These are phyloP conservation scores for Metschnikowia picachoensis DNA, from an alignment of 805 yeast species.

Conservation along the genomic window DNA sequence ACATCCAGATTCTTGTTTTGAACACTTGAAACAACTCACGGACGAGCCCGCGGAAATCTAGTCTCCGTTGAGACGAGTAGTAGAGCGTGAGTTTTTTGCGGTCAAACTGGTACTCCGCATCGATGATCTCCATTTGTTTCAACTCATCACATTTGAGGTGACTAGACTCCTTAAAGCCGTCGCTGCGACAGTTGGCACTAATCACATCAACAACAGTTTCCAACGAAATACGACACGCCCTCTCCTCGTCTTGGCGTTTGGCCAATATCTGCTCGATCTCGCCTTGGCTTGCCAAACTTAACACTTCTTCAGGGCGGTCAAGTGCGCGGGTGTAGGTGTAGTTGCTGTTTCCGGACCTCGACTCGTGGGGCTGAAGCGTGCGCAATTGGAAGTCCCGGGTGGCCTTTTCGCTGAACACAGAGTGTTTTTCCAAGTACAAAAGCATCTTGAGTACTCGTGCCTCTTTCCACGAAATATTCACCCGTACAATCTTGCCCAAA, in stretches of 20 bases:
- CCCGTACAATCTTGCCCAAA: slow-evolving; percentile 60
- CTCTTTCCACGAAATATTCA: slow-evolving; percentile 58
- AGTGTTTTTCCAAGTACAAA: slow-evolving; percentile 70
- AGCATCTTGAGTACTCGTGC: slow-evolving; percentile 63
- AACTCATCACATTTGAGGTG: slow-evolving; percentile 18
- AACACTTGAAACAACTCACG: slow-evolving; percentile 71
- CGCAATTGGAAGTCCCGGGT: slow-evolving; percentile 25
- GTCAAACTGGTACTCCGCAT: slow-evolving; percentile 80
- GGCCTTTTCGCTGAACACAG: slow-evolving; percentile 43
- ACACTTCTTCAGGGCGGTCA: slow-evolving; percentile 56
- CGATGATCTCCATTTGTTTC: slow-evolving; percentile 56
- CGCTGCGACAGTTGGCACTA: slow-evolving; percentile 3
- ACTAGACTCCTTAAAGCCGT: slow-evolving; percentile 5
- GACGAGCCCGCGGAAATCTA: slow-evolving; percentile 70
- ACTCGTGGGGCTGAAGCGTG: slow-evolving; percentile 13
- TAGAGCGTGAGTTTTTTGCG: slow-evolving; percentile 73
- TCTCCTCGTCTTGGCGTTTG: slow-evolving; percentile 66
- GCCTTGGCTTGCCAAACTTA: slow-evolving; percentile 56
- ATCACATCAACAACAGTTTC: slow-evolving; percentile 39
- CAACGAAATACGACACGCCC: slow-evolving; percentile 56
- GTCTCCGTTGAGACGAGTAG: slow-evolving; percentile 48
- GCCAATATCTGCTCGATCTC: slow-evolving; percentile 57
- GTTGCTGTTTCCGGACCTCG: not conserved
- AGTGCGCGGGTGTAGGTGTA: not conserved
- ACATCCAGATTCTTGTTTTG: slow-evolving; percentile 79